phyloP scores from a whole-genome alignment of 768 basidiomycete genomes.

The Suillus brevipes region DNA sequence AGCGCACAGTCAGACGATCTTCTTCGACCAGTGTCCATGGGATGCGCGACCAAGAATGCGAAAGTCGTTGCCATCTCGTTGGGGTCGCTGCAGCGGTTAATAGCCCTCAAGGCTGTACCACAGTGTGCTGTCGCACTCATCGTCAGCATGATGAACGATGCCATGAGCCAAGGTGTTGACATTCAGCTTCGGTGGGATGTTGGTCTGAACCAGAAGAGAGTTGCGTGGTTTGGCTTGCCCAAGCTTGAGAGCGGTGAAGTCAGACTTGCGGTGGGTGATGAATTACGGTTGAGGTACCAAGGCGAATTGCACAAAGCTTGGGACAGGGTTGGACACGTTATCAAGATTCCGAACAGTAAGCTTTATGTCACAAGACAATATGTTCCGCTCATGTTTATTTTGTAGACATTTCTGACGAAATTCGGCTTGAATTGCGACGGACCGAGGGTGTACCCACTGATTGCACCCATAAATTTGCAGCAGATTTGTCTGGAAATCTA shows the following conservation, averaged over 20 bases:
- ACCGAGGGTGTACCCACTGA: conserved; percentile 94
- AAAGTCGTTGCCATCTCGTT: conserved; percentile 94
- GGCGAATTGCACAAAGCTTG: conserved; percentile 91
- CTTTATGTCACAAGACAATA: conserved; percentile 10
- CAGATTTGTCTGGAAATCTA: conserved; percentile 99
- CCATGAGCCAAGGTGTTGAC: conserved; percentile 92
- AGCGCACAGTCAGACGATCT: conserved; percentile 79
- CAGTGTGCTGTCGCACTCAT: conserved; percentile 77
- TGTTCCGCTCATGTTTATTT: conserved; percentile 13
- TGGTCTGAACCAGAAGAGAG: conserved; percentile 96
- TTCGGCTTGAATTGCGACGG: conserved; percentile 87
- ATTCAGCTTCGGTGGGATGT: conserved; percentile 98
- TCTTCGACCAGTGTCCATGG: conserved; percentile 88
- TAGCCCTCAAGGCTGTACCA: conserved; percentile 82
- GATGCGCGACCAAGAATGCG: conserved; percentile 87
- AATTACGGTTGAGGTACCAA: conserved; percentile 84
- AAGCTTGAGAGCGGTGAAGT: conserved; percentile 99
- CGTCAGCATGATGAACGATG: conserved; percentile 81
- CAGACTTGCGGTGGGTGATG: conserved; percentile 93
- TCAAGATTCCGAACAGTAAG: conserved; percentile 98
- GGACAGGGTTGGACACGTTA: conserved; percentile 98
- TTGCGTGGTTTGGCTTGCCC: conserved; percentile 97
- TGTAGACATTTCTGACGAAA: conserved; percentile 97
- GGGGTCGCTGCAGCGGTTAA: conserved; percentile 87
- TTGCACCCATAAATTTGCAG: conserved; percentile 91